phyloP scores from a whole-genome alignment of 139 green algal species.

The Microglena sp. region DNA sequence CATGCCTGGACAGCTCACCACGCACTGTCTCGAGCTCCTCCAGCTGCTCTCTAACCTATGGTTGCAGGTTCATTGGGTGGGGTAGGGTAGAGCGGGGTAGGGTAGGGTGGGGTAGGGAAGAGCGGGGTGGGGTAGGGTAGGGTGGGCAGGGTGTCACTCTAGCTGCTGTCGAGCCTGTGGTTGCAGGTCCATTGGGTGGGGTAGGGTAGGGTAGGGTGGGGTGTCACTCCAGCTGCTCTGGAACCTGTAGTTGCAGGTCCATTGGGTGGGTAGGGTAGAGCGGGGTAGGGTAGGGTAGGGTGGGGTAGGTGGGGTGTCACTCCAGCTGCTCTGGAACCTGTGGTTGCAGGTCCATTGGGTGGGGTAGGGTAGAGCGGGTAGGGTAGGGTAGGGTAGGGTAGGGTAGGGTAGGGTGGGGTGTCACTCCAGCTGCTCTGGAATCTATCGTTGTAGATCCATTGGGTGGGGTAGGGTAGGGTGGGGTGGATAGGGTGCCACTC shows the following conservation, averaged over 20 bases:
- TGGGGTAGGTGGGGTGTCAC: not conserved
- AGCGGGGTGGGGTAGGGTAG: not conserved
- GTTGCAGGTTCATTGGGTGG: too few relatives aligned
- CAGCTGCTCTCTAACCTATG: conserved; percentile 27
- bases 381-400: too few relatives aligned
- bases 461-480: not conserved
- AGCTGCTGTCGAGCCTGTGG: conserved; percentile 20
- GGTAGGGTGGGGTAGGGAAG: not conserved
- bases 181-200: too few relatives aligned
- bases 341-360: too few relatives aligned
- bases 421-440: conserved; percentile 26
- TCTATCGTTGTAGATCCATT: too few relatives aligned
- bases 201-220: too few relatives aligned
- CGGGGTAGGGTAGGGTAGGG: not conserved
- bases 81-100: not conserved
- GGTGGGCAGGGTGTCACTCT: conserved; percentile 9
- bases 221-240: too few relatives aligned
- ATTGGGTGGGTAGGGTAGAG: too few relatives aligned
- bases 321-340: conserved; percentile 29
- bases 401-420: not conserved
- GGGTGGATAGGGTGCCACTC: conserved; percentile 9
- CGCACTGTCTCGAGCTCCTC: conserved; percentile 25
- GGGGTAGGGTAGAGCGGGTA: too few relatives aligned
- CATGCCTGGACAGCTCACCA: conserved; percentile 12
- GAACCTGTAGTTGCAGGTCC: too few relatives aligned